Conservation (phyloP, 1,139 yeast species). For the Scheffersomyces stambukii region DNA sequence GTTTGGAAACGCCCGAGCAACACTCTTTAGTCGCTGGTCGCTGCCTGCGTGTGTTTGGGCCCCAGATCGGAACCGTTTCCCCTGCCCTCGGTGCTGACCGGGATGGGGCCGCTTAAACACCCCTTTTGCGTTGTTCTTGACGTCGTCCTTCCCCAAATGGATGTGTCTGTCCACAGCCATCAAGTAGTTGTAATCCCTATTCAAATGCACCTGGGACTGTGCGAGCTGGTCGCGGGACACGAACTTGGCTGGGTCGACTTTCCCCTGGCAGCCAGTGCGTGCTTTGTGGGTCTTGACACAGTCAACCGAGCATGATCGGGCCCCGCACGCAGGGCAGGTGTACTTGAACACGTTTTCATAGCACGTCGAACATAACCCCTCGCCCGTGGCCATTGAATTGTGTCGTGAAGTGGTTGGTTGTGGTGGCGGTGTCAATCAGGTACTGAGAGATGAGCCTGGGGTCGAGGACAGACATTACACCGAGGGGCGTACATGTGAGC, state of each 20-base stretch:
- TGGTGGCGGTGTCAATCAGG: too few relatives aligned
- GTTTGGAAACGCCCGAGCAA: conserved; percentile 20
- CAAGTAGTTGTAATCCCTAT: conserved; percentile 81
- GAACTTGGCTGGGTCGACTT: conserved; percentile 57
- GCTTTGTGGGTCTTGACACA: conserved; percentile 73
- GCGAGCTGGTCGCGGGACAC: conserved; percentile 42
- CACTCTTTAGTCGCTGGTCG: conserved; percentile 24
- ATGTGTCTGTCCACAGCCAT: conserved; percentile 56
- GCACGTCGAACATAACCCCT: conserved; percentile 47
- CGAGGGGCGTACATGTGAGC: too few relatives aligned
- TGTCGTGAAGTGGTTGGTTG: too few relatives aligned
- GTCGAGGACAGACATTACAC: too few relatives aligned
- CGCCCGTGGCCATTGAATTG: conserved; percentile 5
- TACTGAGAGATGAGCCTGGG: too few relatives aligned
- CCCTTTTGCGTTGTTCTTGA: conserved; percentile 30
- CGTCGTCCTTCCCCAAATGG: conserved; percentile 48
- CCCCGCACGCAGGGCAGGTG: conserved; percentile 79
- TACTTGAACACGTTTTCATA: conserved; percentile 49
- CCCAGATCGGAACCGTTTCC: conserved; percentile 21
- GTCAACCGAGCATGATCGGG: conserved; percentile 61
- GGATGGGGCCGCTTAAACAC: conserved; percentile 29
- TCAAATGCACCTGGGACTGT: conserved; percentile 41
- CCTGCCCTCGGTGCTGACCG: conserved; percentile 5
- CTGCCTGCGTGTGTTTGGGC: conserved; percentile 16
- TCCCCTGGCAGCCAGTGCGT: conserved; percentile 63